phyloP scores from a whole-genome alignment of 768 basidiomycete species.

The Auricularia cornea region DNA sequence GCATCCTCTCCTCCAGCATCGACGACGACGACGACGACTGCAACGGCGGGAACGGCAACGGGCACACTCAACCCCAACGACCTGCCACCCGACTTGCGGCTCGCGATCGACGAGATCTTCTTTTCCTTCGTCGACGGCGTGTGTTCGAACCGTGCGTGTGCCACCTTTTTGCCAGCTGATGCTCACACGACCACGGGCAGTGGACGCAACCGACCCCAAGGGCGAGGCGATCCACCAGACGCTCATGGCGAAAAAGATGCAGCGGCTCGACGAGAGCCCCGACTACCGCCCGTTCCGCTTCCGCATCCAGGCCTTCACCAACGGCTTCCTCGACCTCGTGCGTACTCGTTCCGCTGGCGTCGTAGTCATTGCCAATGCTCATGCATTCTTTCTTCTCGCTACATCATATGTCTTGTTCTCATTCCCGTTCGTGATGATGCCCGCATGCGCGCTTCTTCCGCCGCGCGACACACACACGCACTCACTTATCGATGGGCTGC shows the following conservation, averaged over 20 bases:
- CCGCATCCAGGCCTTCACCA: slow-evolving; percentile 95
- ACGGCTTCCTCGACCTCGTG: slow-evolving; percentile 89
- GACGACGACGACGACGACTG: neutral
- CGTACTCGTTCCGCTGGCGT: slow-evolving; percentile 15
- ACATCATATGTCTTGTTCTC: no score
- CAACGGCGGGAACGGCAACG: neutral
- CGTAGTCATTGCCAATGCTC: slow-evolving; percentile 5
- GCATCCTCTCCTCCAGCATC: neutral
- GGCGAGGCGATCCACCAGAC: slow-evolving; percentile 97
- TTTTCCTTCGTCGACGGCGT: neutral
- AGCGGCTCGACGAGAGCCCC: slow-evolving; percentile 87
- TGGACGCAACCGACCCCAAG: slow-evolving; percentile 88
- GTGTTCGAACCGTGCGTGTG: neutral
- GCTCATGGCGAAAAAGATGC: slow-evolving; percentile 99
- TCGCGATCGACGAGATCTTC: neutral
- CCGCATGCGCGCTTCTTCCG: no score
- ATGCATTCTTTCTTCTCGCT: slow-evolving; percentile 4
- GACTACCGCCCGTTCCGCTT: slow-evolving; percentile 99
- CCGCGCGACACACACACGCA: no score
- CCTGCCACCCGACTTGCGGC: neutral
- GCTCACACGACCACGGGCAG: slow-evolving; percentile 32
- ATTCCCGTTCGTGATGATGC: no score
- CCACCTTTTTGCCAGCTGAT: neutral
- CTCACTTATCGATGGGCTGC: no score
- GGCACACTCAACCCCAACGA: neutral